Conservation (phyloP, 2,329 filamentous ascomycete genomes). For the Xylariaceae sp. region DNA sequence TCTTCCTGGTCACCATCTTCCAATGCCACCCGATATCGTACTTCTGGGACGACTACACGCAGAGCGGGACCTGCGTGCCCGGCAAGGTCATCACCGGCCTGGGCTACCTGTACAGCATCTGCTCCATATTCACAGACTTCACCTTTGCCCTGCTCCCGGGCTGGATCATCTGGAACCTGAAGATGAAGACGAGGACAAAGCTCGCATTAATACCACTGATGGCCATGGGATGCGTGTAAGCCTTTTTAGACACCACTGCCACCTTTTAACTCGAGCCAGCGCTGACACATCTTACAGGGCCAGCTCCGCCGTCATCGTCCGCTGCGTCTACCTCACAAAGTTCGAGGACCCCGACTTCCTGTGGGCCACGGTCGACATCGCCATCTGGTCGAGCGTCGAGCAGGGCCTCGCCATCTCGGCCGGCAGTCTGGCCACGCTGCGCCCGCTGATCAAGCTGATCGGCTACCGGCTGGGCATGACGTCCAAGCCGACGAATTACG, state of each 20-base stretch:
- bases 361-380: constrained; percentile 35
- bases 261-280: not conserved
- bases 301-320: constrained; percentile 35
- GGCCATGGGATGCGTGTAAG: constrained; percentile 36
- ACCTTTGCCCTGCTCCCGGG: constrained; percentile 41
- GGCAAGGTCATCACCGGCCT: constrained; percentile 34
- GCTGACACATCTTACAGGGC: constrained; percentile 23
- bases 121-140: constrained; percentile 40
- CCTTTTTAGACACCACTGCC: not conserved
- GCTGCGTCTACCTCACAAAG: constrained; percentile 30
- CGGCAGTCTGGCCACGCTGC: constrained; percentile 38
- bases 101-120: constrained; percentile 36
- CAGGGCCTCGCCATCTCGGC: constrained; percentile 40
- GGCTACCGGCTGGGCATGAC: constrained; percentile 21
- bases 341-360: constrained; percentile 35
- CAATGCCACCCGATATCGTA: constrained; percentile 13
- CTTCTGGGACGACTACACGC: constrained; percentile 13
- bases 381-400: constrained; percentile 42
- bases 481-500: not conserved
- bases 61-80: constrained; percentile 18
- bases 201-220: constrained; percentile 37
- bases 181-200: constrained; percentile 40
- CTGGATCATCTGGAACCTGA: constrained; percentile 38
- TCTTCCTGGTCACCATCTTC: constrained; percentile 18
- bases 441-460: constrained; percentile 32